These are phyloP conservation scores for Tolypocladium tundrense DNA, from an alignment of 2,329 filamentous ascomycete genomes.

Conservation along the genomic window DNA sequence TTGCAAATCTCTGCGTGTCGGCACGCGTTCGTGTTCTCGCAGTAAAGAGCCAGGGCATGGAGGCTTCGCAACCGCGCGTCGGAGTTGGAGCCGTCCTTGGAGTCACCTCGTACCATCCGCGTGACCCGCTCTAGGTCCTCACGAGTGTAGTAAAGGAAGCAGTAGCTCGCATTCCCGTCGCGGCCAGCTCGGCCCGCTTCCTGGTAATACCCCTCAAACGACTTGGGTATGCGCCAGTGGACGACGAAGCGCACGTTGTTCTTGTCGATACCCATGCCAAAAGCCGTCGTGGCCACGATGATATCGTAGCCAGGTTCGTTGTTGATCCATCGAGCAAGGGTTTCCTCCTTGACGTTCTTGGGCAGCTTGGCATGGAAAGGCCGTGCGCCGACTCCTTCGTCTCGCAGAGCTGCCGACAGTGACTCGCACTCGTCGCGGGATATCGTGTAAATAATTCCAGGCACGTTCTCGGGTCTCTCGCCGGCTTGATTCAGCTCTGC, in stretches of 20 bases:
- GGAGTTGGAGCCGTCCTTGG: slow-evolving; percentile 29
- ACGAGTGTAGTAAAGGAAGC: slow-evolving; percentile 82
- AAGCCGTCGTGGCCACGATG: slow-evolving; percentile 90
- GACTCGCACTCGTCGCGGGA: slow-evolving; percentile 65
- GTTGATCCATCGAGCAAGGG: slow-evolving; percentile 60
- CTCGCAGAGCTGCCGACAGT: slow-evolving; percentile 54
- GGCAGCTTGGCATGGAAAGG: slow-evolving; percentile 63
- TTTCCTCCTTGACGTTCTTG: slow-evolving; percentile 59
- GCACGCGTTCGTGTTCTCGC: slow-evolving; percentile 64
- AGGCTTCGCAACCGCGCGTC: slow-evolving; percentile 52
- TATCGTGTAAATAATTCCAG: slow-evolving; percentile 73
- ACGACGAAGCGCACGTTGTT: slow-evolving; percentile 89
- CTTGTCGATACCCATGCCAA: slow-evolving; percentile 98
- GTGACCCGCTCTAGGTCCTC: slow-evolving; percentile 73
- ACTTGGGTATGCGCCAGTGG: slow-evolving; percentile 89
- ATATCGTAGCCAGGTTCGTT: slow-evolving; percentile 74
- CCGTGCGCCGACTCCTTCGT: slow-evolving; percentile 62
- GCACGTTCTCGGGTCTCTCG: slow-evolving; percentile 52
- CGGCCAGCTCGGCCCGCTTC: slow-evolving; percentile 86
- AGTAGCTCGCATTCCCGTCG: slow-evolving; percentile 78
- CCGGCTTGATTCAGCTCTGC: slow-evolving; percentile 44
- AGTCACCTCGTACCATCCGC: slow-evolving; percentile 38
- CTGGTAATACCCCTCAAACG: slow-evolving; percentile 93
- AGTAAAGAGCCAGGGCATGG: slow-evolving; percentile 64
- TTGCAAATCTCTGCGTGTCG: slow-evolving; percentile 64